phyloP scores from a whole-genome alignment of 2,329 filamentous ascomycete species.

The Epichloe hybrida region DNA sequence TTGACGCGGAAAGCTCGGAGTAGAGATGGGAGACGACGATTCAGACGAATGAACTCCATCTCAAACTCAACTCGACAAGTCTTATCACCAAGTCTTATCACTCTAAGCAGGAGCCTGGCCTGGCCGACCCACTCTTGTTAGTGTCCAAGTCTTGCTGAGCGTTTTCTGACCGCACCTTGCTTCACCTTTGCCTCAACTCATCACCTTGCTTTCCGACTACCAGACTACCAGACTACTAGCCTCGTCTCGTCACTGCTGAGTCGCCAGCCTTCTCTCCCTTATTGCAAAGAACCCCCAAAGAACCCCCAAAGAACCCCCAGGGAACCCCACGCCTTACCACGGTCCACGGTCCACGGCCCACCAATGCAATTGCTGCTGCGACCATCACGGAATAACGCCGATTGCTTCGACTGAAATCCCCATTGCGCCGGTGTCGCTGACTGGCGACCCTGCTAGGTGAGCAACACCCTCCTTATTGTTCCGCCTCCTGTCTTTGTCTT shows the following conservation, averaged over 20 bases:
- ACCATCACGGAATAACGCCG: constrained; percentile 8
- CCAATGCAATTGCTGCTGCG: constrained; percentile 5
- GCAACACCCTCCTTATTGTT: not conserved
- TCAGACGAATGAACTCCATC: too few species aligned
- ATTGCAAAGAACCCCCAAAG: too few species aligned
- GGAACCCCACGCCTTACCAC: not conserved
- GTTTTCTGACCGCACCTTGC: not conserved
- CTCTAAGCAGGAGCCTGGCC: too few species aligned
- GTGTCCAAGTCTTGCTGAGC: not conserved
- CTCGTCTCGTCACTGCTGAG: too few species aligned
- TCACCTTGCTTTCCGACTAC: not conserved
- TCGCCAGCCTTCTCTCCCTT: not conserved
- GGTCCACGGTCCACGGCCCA: not conserved
- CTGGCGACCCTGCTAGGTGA: constrained; percentile 1
- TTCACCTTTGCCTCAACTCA: too few species aligned
- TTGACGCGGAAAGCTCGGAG: too few species aligned
- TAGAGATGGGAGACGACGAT: too few species aligned
- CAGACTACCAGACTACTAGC: too few species aligned
- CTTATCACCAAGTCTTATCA: too few species aligned
- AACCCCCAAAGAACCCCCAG: not conserved
- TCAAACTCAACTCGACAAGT: too few species aligned
- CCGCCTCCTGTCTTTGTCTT: not conserved
- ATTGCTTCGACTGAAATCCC: constrained; percentile 7
- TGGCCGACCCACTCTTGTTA: not conserved
- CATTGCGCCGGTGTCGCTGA: not conserved